Percentiles rank a stretch among this genome's conserved stretches.
Evolutionary conservation across 345 rosid species (phyloP).

Genomic region (Clausena lansium): DNA sequence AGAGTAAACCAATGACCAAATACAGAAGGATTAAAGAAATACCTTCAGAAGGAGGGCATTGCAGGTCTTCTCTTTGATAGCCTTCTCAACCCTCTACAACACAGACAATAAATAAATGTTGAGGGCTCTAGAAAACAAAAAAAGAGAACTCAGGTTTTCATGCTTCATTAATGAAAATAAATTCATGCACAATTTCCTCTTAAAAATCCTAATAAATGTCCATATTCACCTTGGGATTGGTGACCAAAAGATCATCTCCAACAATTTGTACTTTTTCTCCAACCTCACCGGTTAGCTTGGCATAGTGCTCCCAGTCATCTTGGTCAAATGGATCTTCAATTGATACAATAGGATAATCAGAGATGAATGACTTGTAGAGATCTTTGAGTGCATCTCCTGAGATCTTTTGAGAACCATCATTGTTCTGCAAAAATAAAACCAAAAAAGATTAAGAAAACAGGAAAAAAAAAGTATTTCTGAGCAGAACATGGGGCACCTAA

Average conservation of each 20-base stretch:
- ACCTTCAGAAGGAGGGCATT: conserved; percentile 98
- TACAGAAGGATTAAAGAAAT: not conserved
- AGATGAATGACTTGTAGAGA: conserved; percentile 78
- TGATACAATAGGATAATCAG: conserved; percentile 92
- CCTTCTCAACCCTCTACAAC: conserved; percentile 87
- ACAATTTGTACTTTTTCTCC: conserved; percentile 85
- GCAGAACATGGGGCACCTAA: not conserved
- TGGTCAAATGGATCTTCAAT: conserved; percentile 99
- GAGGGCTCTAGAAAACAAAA: not conserved
- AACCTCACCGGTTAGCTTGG: conserved; percentile 75
- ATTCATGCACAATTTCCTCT: not conserved
- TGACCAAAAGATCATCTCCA: conserved; percentile 96
- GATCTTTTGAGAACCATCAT: conserved; percentile 84
- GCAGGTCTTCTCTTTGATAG: conserved; percentile 78
- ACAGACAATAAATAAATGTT: not conserved
- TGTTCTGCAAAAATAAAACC: conserved; percentile 43
- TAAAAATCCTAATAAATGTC: not conserved
- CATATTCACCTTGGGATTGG: conserved; percentile 81
- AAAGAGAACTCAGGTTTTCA: not conserved
- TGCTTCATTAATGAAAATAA: not conserved
- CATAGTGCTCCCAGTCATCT: conserved; percentile 90
- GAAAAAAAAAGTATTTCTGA: not conserved
- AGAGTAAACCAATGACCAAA: not conserved
- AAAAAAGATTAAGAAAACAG: not conserved
- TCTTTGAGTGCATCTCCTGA: conserved; percentile 85